A percentile compares a stretch with the other conserved stretches of the same genome.
Conservation (phyloP, 2,329 filamentous ascomycete species). For the Hypoxylon sp. region DNA sequence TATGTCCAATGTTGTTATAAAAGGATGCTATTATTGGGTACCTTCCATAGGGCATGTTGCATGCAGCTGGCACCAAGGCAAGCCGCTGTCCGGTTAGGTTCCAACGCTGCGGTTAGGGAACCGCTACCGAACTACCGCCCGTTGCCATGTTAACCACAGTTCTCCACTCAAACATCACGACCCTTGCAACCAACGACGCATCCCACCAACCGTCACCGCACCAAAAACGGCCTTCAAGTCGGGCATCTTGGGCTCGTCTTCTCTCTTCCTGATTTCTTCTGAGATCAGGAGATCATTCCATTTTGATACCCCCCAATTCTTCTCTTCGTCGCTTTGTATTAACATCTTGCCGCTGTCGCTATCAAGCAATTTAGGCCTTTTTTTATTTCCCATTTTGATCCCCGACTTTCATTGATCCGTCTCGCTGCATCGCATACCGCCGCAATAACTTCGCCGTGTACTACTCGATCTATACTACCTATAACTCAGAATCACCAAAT, state of each 20-base stretch:
- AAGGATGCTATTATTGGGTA: slow-evolving; percentile 12
- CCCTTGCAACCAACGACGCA: slow-evolving; percentile 24
- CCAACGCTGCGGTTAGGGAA: slow-evolving; percentile 2
- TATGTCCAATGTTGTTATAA: slow-evolving; percentile 25
- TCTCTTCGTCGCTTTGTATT: slow-evolving; percentile 54
- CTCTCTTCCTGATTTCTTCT: slow-evolving; percentile 26
- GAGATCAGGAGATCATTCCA: slow-evolving; percentile 31
- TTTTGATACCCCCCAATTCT: slow-evolving; percentile 42
- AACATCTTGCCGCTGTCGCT: slow-evolving; percentile 42
- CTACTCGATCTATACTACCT: not conserved
- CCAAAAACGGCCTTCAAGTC: slow-evolving; percentile 20
- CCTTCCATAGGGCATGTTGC: slow-evolving; percentile 4
- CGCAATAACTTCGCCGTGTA: not conserved
- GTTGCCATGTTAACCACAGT: slow-evolving; percentile 38
- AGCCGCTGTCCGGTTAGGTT: slow-evolving; percentile 3
- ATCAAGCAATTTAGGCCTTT: slow-evolving; percentile 24
- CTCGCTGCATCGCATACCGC: slow-evolving; percentile 21
- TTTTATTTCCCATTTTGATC: slow-evolving; percentile 26
- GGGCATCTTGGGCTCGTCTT: slow-evolving; percentile 7
- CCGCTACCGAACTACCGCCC: not conserved
- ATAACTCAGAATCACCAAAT: slow-evolving; percentile 1
- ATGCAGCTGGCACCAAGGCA: slow-evolving; percentile 26
- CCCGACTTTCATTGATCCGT: slow-evolving; percentile 9
- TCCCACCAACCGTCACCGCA: slow-evolving; percentile 32
- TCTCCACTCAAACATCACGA: slow-evolving; percentile 39